Conservation (phyloP, 805 yeast species). For the Candida coleopterorum region DNA sequence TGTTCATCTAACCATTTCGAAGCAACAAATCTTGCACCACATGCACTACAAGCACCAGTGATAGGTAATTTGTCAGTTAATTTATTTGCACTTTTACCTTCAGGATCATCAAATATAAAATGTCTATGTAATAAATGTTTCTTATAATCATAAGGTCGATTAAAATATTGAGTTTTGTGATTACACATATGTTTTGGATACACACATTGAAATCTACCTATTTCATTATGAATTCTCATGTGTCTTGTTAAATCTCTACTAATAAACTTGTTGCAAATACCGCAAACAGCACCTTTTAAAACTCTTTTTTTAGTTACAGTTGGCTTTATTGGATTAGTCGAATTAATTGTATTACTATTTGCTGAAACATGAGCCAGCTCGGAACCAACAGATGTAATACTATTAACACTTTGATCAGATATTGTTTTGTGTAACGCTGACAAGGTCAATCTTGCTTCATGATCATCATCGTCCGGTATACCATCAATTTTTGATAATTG, state of each 20-base stretch:
- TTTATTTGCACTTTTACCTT: conserved; percentile 35
- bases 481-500: not conserved
- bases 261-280: conserved; percentile 37
- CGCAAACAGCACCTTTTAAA: conserved; percentile 34
- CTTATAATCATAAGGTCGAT: conserved; percentile 43
- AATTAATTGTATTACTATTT: not conserved
- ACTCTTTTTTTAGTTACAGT: conserved; percentile 20
- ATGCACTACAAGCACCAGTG: conserved; percentile 36
- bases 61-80: conserved; percentile 38
- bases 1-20: conserved; percentile 55
- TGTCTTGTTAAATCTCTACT: conserved; percentile 39
- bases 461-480: conserved; percentile 2
- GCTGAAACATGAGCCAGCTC: conserved; percentile 4
- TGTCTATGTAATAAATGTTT: conserved; percentile 41
- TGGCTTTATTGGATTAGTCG: conserved; percentile 6
- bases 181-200: conserved; percentile 36
- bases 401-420: conserved; percentile 14
- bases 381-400: conserved; percentile 11
- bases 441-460: conserved; percentile 5
- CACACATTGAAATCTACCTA: conserved; percentile 40
- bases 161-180: conserved; percentile 39
- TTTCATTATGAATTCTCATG: conserved; percentile 39
- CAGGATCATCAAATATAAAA: conserved; percentile 38
- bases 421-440: conserved; percentile 13
- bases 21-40: conserved; percentile 47